A percentile compares a stretch with the other conserved stretches of the same genome.
phyloP scores from a whole-genome alignment of 2,329 filamentous ascomycete species.

The Talaromyces sp. region DNA sequence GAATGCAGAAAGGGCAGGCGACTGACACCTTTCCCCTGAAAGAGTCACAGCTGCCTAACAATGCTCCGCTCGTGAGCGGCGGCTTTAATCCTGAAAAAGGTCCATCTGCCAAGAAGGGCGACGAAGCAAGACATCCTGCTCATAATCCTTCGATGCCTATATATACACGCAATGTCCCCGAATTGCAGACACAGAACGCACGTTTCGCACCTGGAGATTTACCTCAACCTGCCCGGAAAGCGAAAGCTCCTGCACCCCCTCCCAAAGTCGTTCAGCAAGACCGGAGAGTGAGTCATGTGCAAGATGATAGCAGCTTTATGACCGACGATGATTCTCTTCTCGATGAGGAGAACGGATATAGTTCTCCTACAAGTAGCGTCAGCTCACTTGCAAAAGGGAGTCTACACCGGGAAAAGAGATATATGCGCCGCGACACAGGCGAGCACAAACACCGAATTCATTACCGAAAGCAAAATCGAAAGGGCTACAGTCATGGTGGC shows the following conservation, averaged over 20 bases:
- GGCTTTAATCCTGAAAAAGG: background rate
- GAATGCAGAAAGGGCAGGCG: background rate
- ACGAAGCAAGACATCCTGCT: background rate
- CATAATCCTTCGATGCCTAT: background rate
- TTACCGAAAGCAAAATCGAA: conserved; percentile 24
- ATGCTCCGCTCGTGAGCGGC: background rate
- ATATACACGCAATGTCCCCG: background rate
- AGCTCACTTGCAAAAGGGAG: conserved; percentile 25
- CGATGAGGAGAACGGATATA: conserved; percentile 27
- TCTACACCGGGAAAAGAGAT: conserved; percentile 22
- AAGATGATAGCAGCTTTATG: conserved; percentile 26
- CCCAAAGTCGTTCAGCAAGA: conserved; percentile 13
- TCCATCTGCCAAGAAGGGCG: background rate
- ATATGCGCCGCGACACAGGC: conserved; percentile 21
- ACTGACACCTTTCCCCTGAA: background rate
- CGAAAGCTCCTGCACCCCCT: background rate
- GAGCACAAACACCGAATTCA: conserved; percentile 27
- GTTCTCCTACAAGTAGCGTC: conserved; percentile 25
- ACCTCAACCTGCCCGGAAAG: background rate
- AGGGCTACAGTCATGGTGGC: conserved; percentile 9
- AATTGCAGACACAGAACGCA: background rate
- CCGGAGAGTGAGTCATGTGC: conserved; percentile 18
- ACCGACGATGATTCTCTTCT: conserved; percentile 30
- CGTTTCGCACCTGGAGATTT: background rate
- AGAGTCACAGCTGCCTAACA: background rate